Evolutionary conservation across 495 filamentous ascomycete genomes (phyloP).

Genomic region (Astrothelium subdiscretum): DNA sequence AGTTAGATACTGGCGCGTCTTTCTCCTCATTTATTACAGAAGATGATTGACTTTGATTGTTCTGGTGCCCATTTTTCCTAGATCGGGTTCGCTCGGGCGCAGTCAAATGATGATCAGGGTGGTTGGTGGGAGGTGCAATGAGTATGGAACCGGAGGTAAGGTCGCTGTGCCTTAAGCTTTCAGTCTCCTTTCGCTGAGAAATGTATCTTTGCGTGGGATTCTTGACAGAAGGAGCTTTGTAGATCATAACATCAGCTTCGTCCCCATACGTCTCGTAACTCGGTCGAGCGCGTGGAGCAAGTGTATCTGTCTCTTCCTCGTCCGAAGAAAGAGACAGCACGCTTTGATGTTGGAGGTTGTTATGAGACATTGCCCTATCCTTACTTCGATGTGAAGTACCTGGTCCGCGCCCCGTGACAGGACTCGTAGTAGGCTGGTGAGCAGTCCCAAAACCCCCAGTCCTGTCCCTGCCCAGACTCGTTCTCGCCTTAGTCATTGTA

Average conservation of each 20-base stretch:
- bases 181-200: not conserved
- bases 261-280: not conserved
- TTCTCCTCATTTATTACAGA: slow-evolving; percentile 8
- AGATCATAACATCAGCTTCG: not conserved
- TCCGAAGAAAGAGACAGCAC: slow-evolving; percentile 4
- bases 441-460: not conserved
- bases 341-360: slow-evolving; percentile 2
- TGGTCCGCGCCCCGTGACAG: not conserved
- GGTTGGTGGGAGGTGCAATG: not conserved
- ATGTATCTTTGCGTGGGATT: not conserved
- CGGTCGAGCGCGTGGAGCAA: not conserved
- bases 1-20: not conserved
- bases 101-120: not conserved
- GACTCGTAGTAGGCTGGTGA: not conserved
- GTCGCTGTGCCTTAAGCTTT: not conserved
- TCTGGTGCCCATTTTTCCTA: not conserved
- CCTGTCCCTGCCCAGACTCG: not conserved
- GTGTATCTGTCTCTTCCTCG: not conserved
- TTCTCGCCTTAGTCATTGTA: not conserved
- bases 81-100: not conserved
- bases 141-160: not conserved
- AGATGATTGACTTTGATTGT: not conserved
- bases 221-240: not conserved
- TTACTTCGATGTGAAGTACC: not conserved
- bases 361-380: not conserved